Evolutionary conservation across 2,329 filamentous ascomycete species (phyloP), one percentile per base, ranked within the genome.

Genomic region (Ophiosphaerella narmari): DNA sequence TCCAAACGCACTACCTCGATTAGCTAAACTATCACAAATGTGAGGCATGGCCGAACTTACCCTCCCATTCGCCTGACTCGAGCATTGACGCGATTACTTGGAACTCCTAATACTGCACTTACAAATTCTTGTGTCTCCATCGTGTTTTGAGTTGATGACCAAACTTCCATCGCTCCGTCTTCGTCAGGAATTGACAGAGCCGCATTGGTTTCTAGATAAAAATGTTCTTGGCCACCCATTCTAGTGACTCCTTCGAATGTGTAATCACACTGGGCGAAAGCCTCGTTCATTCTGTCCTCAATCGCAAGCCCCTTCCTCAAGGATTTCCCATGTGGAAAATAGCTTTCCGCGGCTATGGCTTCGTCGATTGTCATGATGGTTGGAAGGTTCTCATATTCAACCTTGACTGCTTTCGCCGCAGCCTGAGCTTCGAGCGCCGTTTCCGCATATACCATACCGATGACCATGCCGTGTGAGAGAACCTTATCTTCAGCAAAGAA

Each of bases 151-250:
- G 71, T 74, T 2, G 71, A 74, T 3, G 71, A 74, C 71, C 71
- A 97, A 7, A 99, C 84, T 66, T 97, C 93, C 81, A 97, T 92
- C 66, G 93, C 91, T 0, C 91, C 92, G 72, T 96, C 91, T 72
- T 97, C 93, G 0, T 84, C 85, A 65, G 93, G 93, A 43, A 97
- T 86, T 0, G 85, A 90, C 2, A 96, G 74, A 38, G 87, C 88
- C 1, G 90, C 92, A 56, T 97, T 88, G 0, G 93, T 97, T 73
- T 97, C 93, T 1, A 97, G 82, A 63, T 97, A 97, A 70, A 97
- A 97, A 68, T 97, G 93, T 70, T 97, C 93, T 68, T 99, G 94
- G 0, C 93, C 94, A 43, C 93, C 93, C 82, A 97, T 95, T 45
- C 91, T 82, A 1, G 87, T 83, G 0, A 87, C 83, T 14, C 93